Evolutionary conservation across 305 asterid species (phyloP).

Genomic region (Solanum hybrid): DNA sequence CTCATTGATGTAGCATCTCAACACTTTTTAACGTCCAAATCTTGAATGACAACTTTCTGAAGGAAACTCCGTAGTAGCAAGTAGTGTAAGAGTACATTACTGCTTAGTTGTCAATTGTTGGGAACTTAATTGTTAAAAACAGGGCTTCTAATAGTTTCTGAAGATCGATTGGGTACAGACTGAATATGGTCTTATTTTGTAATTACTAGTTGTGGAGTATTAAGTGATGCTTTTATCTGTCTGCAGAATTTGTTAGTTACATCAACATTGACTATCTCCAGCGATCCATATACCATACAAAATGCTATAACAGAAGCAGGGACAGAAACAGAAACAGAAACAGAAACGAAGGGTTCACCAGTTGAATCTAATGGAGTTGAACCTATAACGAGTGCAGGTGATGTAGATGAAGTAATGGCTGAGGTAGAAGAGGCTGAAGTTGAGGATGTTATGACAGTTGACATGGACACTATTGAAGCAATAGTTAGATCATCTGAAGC

Average conservation of each 20-base stretch:
- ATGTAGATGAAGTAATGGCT: conserved; percentile 70
- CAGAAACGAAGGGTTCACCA: conserved; percentile 19
- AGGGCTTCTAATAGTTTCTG: neutral
- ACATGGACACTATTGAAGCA: conserved; percentile 58
- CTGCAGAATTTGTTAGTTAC: conserved; percentile 78
- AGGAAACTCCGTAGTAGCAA: neutral
- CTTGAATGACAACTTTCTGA: neutral
- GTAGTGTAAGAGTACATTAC: neutral
- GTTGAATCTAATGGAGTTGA: conserved; percentile 43
- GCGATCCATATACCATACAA: conserved; percentile 33
- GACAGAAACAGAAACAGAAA: conserved; percentile 30
- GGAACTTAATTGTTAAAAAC: neutral
- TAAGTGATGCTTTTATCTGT: neutral
- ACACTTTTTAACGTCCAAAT: neutral
- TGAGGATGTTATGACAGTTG: conserved; percentile 46
- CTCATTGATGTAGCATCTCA: neutral
- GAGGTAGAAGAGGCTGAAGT: conserved; percentile 62
- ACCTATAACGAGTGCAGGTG: conserved; percentile 22
- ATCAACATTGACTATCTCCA: conserved; percentile 42
- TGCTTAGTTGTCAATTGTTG: neutral
- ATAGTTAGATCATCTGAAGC: conserved; percentile 47
- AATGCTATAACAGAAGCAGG: conserved; percentile 30
- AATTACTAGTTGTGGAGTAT: neutral
- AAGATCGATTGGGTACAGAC: neutral
- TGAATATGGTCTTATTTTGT: neutral